phyloP scores from a whole-genome alignment of 805 yeast genomes.

The Starmerella floris region DNA sequence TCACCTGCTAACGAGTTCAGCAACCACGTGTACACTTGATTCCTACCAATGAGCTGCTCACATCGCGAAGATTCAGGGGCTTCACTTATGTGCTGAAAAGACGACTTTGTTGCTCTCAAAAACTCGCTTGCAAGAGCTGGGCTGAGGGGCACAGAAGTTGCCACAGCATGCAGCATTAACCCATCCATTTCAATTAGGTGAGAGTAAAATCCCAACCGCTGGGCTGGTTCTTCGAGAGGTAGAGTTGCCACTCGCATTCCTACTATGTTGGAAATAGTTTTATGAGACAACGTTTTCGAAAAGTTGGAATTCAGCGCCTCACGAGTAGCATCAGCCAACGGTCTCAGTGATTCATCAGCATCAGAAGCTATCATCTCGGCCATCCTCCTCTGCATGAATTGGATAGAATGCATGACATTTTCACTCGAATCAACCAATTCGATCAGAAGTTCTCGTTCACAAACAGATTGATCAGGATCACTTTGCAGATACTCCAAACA shows the following conservation, averaged over 20 bases:
- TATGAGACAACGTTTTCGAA: not conserved
- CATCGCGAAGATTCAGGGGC: too few species aligned
- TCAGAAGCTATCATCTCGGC: not conserved
- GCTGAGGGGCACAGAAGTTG: not conserved
- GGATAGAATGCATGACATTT: not conserved
- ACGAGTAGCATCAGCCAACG: not conserved
- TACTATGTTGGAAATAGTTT: not conserved
- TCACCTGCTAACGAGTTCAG: not conserved
- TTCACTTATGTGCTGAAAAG: not conserved
- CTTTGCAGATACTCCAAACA: constrained; percentile 6
- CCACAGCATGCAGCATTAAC: not conserved
- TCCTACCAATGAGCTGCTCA: not conserved
- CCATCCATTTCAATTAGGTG: not conserved
- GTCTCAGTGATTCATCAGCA: not conserved
- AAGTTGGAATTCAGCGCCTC: not conserved
- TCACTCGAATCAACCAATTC: constrained; percentile 5
- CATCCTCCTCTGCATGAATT: not conserved
- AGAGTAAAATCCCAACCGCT: not conserved
- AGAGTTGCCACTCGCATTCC: not conserved
- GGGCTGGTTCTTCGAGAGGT: not conserved
- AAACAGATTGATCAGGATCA: constrained; percentile 1
- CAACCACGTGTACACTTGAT: not conserved
- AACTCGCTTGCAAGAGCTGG: constrained; percentile 1
- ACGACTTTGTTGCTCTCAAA: not conserved
- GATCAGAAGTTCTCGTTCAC: constrained; percentile 2